Evolutionary conservation across 2,329 filamentous ascomycete genomes (phyloP).

Genomic region (Pestalotiopsis sp.): DNA sequence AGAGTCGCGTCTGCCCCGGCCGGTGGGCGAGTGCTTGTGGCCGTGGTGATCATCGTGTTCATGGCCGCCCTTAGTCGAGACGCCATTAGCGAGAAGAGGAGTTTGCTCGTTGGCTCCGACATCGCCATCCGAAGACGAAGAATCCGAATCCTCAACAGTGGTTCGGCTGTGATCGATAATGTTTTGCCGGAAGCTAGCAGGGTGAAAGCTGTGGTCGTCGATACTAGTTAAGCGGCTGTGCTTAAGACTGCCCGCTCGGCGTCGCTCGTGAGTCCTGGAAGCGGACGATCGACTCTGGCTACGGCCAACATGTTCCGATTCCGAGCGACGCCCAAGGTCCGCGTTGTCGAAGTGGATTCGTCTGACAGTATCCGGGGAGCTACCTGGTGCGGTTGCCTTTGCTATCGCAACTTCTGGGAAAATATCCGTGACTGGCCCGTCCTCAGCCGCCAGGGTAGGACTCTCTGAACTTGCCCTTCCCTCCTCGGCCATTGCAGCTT

Average conservation of each 20-base stretch:
- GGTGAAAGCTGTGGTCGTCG: conserved; percentile 80
- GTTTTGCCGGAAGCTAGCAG: conserved; percentile 85
- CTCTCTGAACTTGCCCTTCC: conserved; percentile 46
- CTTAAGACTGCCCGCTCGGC: conserved; percentile 48
- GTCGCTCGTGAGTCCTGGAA: conserved; percentile 41
- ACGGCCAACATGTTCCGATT: conserved; percentile 13
- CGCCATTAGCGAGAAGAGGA: conserved; percentile 32
- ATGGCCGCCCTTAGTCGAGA: conserved; percentile 22
- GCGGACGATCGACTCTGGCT: conserved; percentile 30
- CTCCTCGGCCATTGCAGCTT: conserved; percentile 44
- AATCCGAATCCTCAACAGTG: conserved; percentile 56
- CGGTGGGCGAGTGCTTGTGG: conserved; percentile 26
- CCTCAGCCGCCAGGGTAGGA: conserved; percentile 52
- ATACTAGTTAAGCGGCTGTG: conserved; percentile 64
- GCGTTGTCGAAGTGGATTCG: conserved; percentile 41
- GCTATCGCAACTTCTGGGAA: conserved; percentile 63
- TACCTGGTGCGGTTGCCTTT: conserved; percentile 36
- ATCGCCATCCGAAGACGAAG: conserved; percentile 53
- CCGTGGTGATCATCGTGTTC: conserved; percentile 9
- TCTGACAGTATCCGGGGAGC: conserved; percentile 34
- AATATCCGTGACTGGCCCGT: conserved; percentile 60
- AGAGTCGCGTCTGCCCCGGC: conserved; percentile 45
- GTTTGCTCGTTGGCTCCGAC: conserved; percentile 39
- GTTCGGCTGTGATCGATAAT: conserved; percentile 82
- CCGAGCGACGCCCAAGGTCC: conserved; percentile 24